A percentile compares a stretch with the other conserved stretches of the same genome.
These are phyloP conservation scores for Chlamydomonas urium DNA, from an alignment of 139 green algal genomes.

Conservation along the genomic window DNA sequence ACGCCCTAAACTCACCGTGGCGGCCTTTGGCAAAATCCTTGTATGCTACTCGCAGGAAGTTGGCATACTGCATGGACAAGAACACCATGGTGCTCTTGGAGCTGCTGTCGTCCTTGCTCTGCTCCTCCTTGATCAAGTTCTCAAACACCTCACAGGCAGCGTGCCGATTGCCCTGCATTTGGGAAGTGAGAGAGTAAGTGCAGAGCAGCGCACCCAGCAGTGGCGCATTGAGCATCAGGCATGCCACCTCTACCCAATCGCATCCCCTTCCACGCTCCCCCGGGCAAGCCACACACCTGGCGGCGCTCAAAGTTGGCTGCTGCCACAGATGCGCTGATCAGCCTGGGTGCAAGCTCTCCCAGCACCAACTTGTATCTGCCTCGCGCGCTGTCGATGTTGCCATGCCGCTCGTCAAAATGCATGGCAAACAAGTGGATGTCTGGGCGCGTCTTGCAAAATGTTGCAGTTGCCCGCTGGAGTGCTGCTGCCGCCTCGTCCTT, in stretches of 20 bases:
- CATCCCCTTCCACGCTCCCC: neutral
- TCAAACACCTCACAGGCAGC: constrained; percentile 49
- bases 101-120: constrained; percentile 30
- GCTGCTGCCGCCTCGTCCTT: constrained; percentile 28
- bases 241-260: neutral
- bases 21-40: constrained; percentile 18
- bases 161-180: constrained; percentile 33
- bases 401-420: constrained; percentile 59
- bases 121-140: constrained; percentile 42
- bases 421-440: constrained; percentile 69
- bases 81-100: constrained; percentile 37
- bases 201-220: neutral
- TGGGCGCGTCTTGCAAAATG: constrained; percentile 62
- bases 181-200: neutral
- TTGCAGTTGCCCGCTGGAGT: constrained; percentile 45
- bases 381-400: constrained; percentile 47
- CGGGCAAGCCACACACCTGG: constrained; percentile 25
- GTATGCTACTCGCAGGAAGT: constrained; percentile 47
- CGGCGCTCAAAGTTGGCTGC: constrained; percentile 69
- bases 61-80: constrained; percentile 59
- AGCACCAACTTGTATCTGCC: constrained; percentile 37
- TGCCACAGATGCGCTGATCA: constrained; percentile 51
- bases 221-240: neutral
- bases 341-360: constrained; percentile 41
- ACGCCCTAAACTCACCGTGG: neutral